Base-by-base conservation (phyloP, 2,329 filamentous ascomycete genomes). In the Cercospora sesami region DNA sequence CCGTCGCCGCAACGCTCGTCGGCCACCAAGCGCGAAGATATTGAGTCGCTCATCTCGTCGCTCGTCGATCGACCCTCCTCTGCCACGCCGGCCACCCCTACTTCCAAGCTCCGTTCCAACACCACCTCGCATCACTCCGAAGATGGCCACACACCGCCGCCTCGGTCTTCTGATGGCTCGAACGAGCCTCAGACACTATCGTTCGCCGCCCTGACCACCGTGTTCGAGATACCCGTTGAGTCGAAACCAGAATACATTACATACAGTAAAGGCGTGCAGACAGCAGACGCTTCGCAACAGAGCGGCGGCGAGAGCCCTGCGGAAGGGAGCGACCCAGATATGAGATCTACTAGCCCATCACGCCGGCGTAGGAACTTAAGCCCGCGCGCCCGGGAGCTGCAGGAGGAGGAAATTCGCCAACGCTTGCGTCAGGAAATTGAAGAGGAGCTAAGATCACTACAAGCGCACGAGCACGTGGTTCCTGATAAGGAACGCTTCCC, bases 241-340 rank as follows among this genome's bases (percentile, higher is more conserved):
- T 78, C 80, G 63, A 84, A 82, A 74, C 82, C 82, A 72, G 95
- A 99, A 80, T 85, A 96, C 68, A 93, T 96, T 77, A 96, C 93
- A 63, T 99, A 99, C 84, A 98, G 92, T 85, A 98, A 97, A 82
- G 94, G 90, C 65, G 93, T 98, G 23, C 96, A 99, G 80, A 97
- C 95, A 16, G 88, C 90, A 23, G 91, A 93, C 75, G 88, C 90
- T 70, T 91, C 91, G 88, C 57, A 60, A 16, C 64, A 69, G 60
- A 53, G 61, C 10, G 61, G 63, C 4, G 82, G 84, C 61, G 85
- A 83, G 3, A 83, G 85, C 59, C 30, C 55, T 48, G 80, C 79
- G 65, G 85, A 87, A 8, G 86, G 87, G 26, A 89, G 89, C 16
- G 90, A 93, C 31, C 84, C 85, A 31, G 90, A 91, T 23, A 69